These are phyloP conservation scores for Moesziomyces sp. DNA, from an alignment of 1,284 basidiomycete species.

Conservation along the genomic window DNA sequence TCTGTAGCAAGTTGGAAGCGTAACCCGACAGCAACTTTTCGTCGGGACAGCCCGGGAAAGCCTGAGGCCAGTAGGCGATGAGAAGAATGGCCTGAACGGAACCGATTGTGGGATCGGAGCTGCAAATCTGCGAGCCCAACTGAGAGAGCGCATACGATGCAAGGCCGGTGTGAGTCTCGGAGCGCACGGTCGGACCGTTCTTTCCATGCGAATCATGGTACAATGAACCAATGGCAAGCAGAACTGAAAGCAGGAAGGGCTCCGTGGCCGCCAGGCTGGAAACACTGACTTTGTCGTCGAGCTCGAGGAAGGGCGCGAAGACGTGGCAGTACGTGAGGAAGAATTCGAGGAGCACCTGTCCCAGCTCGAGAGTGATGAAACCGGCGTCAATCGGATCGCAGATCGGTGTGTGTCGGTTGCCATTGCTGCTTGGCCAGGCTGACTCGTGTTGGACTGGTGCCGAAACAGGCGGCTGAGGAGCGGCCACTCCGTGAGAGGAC, in stretches of 20 bases:
- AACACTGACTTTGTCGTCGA: conserved; percentile 19
- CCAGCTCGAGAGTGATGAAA: conserved; percentile 33
- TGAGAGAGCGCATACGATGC: conserved; percentile 21
- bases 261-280: conserved; percentile 16
- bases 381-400: conserved; percentile 29
- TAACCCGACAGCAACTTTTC: conserved; percentile 27
- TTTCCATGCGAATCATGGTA: conserved; percentile 32
- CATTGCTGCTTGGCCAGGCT: conserved; percentile 2
- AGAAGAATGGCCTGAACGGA: conserved; percentile 37
- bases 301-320: conserved; percentile 40
- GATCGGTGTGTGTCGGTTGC: not conserved
- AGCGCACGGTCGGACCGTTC: conserved; percentile 7
- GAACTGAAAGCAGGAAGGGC: conserved; percentile 35
- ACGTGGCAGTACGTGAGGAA: conserved; percentile 43
- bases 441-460: not conserved
- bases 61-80: conserved; percentile 45
- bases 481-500: conserved; percentile 1
- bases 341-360: conserved; percentile 30
- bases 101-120: conserved; percentile 21
- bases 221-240: conserved; percentile 28
- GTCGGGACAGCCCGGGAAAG: conserved; percentile 37
- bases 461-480: not conserved
- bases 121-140: conserved; percentile 22
- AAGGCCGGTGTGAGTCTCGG: conserved; percentile 23
- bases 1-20: conserved; percentile 26